Evolutionary conservation across 2,329 filamentous ascomycete genomes (phyloP).

Genomic region (Clonostachys solani): DNA sequence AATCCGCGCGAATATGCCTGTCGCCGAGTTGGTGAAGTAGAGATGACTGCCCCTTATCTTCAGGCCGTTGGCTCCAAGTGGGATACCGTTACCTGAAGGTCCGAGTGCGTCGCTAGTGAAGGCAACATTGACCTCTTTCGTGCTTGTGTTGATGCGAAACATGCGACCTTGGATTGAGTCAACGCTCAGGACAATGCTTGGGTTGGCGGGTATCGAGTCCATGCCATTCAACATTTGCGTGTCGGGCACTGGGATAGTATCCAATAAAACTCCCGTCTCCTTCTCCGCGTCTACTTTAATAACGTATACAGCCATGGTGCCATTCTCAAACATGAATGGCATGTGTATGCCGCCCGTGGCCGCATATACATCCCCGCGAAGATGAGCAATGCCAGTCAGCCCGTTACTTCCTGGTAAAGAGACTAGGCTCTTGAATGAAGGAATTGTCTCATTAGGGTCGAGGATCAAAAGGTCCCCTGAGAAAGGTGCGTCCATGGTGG

Average conservation of each 20-base stretch:
- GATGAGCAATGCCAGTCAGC: too few relatives aligned
- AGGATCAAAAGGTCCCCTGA: too few relatives aligned
- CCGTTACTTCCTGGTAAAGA: too few relatives aligned
- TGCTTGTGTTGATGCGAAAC: conserved; percentile 6
- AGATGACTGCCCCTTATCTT: conserved; percentile 6
- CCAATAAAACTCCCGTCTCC: too few relatives aligned
- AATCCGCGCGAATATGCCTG: conserved; percentile 4
- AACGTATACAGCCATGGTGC: too few relatives aligned
- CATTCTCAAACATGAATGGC: too few relatives aligned
- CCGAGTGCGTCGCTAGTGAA: conserved; percentile 5
- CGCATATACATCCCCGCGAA: too few relatives aligned
- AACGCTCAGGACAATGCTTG: conserved; percentile 9
- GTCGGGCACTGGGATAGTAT: neutral
- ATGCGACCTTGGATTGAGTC: conserved; percentile 10
- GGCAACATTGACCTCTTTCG: conserved; percentile 6
- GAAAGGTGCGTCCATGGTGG: too few relatives aligned
- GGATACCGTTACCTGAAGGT: neutral
- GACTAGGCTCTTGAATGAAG: too few relatives aligned
- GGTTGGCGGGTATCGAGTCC: conserved; percentile 4
- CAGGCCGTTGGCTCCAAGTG: conserved; percentile 10
- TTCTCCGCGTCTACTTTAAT: too few relatives aligned
- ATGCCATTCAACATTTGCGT: conserved; percentile 10
- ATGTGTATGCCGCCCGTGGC: too few relatives aligned
- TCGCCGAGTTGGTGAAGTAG: conserved; percentile 11
- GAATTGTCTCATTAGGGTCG: too few relatives aligned